Evolutionary conservation across 345 rosid genomes (phyloP), one percentile per base, ranked within the genome.

Genomic region (Gossypium stocksii): DNA sequence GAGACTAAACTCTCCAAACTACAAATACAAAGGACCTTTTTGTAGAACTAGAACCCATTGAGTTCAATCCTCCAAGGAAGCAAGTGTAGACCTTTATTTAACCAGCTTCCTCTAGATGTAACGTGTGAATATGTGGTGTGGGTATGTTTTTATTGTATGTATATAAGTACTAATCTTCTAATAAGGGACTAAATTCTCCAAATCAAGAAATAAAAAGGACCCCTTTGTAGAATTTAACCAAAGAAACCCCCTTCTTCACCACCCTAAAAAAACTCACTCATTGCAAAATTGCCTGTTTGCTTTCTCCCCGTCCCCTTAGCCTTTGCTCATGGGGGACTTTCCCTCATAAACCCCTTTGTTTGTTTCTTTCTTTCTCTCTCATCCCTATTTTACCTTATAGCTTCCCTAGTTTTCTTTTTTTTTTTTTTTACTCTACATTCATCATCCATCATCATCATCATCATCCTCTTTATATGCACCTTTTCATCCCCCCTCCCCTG

Each of bases 261-360:
- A 51, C 27, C 44, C 74, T 60, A 48, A 25, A 54, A 41, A 34
- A 1, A 34, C 41, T 15, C 81, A 25, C 68, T 66, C 70, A 71
- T 73, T 76, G 41, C 41, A 34, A 34, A 34, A 34, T 34, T 34
- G 41, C 41, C 41, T 53, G 16, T 17, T 48, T 79, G 74, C 88
- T 86, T 85, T 89, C 88, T 87, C 93, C 86, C 84, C 97, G 93
- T 70, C 82, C 85, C 92, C 97, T 87, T 85, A 85, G 97, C 88
- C 93, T 83, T 85, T 87, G 89, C 87, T 81, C 57, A 69, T 84
- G 97, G 93, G 97, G 87, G 87, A 84, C 77, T 83, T 82, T 86
- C 85, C 63, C 79, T 63, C 80, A 60, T 9, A 17, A n/a, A 56
- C 65, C 76, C 82, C 84, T 4, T 48, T 66, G 13, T 19, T 4